Evolutionary conservation across 1,284 basidiomycete species (phyloP), one percentile per base, ranked within the genome.

Genomic region (Testicularia cyperi): DNA sequence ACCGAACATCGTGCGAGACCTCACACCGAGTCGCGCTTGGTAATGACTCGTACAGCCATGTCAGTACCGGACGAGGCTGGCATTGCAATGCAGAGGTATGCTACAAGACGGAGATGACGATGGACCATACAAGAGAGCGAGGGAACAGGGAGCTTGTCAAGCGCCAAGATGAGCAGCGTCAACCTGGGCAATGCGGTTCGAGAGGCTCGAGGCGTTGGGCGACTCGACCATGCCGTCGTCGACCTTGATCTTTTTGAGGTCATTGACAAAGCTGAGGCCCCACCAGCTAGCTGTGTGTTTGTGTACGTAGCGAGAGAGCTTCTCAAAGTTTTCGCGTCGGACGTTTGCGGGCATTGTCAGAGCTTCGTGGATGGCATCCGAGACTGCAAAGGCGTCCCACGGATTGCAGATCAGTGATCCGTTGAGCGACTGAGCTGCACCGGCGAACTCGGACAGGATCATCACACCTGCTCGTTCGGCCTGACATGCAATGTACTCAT

Each of bases 401-500:
- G 74, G 74, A 29, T 76, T 76, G 24, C 74, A 68, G 26, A 76
- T 76, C 13, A 76, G 45, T 14, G 65, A 68, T 6, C 74, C 74
- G 21, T 76, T 76, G 26, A 76, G 44, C 16, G 70, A 70, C 80
- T 98, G 95, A 8, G 95, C 94, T 2, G 95, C 94, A 34, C 94
- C 95, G 0, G 95, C 92, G 72, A 98, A 98, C 77, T 98, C 94
- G 53, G 92, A 96, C 8, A 98, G 82, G 73, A 98, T 94, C 88
- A 98, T 92, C 10, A 90, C 89, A 28, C 94, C 95, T 70, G 96
- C 90, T 14, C 87, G 83, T 42, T 88, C 85, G 69, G 90, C 85
- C 76, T 98, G 95, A 70, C 90, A 92, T 0, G 94, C 92, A 70
- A 97, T 88, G 78, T 98, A 98, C 78, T 98, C 95, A 79, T 98